Evolutionary conservation across 202 grass and related monocot species (phyloP), one percentile per base, ranked within the genome.

Genomic region (Zoysia matrella): DNA sequence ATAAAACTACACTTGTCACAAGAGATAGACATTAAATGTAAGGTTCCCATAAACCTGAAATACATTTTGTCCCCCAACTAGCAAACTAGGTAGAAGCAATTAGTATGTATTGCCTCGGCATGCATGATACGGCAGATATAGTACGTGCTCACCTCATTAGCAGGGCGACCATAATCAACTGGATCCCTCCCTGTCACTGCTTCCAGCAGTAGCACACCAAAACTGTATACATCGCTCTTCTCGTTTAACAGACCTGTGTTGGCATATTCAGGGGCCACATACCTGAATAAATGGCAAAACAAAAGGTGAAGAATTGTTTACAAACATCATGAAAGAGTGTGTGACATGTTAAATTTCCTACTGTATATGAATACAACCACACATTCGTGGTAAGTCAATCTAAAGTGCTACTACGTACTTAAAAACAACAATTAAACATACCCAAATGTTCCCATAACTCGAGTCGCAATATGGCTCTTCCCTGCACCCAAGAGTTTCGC

Each of bases 131-230:
- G 14, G 1, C 70, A 71, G 47, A 65, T 6, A 60, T 30, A 30
- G 30, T 36, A 86, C 10, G 86, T 68, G 22, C 47, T 60, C 86
- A 97, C 92, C 88, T 97, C 92, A 73, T 88, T 93, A 40, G 86
- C 88, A 64, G 92, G 95, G 56, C 92, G 84, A 14, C 88, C 86
- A 80, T 97, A 91, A 75, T 97, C 95, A 73, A 97, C 95, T 66
- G 95, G 95, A 86, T 97, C 95, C 80, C 95, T 92, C 55, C 95
- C 95, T 7, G 95, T 94, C 36, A 94, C 92, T 73, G 95, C 86
- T 84, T 97, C 95, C 68, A 94, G 69, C 40, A 97, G 69, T 41
- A 94, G 86, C 53, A 97, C 95, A 11, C 92, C 95, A 77, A 97
- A 97, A 73, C 95, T 94, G 22, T 30, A 30, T 30, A 30, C 22